Base-by-base conservation (phyloP, 2,329 filamentous ascomycete genomes). In the Cercospora sp. region DNA sequence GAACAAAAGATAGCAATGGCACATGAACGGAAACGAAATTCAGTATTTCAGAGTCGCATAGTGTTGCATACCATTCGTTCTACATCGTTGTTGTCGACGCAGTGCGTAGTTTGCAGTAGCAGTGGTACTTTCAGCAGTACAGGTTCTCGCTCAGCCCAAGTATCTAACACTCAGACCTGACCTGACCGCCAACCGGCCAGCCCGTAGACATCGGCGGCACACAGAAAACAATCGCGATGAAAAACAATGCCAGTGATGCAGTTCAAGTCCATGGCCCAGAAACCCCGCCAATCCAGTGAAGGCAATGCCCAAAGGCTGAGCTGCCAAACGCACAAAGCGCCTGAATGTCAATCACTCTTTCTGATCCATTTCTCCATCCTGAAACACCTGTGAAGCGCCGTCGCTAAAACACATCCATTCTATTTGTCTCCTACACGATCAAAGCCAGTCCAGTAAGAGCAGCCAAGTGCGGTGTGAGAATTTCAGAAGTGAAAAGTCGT, bases 241-340 rank as follows among this genome's bases (percentile, higher is more conserved):
- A 58, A 58, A 28, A 58, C 53, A 42, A 42, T 45, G 59, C 36
- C 59, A 30, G 45, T 23, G 30, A 63, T 48, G 36, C 39, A 45
- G 18, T 28, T 23, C 26, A 36, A 13, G 23, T 62, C 39, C 45
- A 28, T 48, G 23, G 26, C 36, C 7, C 31, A 55, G 31, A 23
- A n/a, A 33, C n/a, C 28, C n/a, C 31, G 13, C 30, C 31, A 57
- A 51, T 58, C 10, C 62, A 64, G 62, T 64, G 6, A 64, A 64
- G 48, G 62, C 31, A 57, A n/a, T 9, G 23, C 60, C 42, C 23
- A 63, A 53, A 57, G 39, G 30, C 48, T 57, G 61, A 64, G 62
- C 48, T 42, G 48, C 62, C 62, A 64, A 57, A 64, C 62, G 62
- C 62, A 48, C 28, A 51, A 36, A 8, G 48, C 62, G 62, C 62